A percentile compares a stretch with the other conserved stretches of the same genome.
These are phyloP conservation scores for Osmozyma mogii DNA, from an alignment of 805 yeast genomes.

Conservation along the genomic window DNA sequence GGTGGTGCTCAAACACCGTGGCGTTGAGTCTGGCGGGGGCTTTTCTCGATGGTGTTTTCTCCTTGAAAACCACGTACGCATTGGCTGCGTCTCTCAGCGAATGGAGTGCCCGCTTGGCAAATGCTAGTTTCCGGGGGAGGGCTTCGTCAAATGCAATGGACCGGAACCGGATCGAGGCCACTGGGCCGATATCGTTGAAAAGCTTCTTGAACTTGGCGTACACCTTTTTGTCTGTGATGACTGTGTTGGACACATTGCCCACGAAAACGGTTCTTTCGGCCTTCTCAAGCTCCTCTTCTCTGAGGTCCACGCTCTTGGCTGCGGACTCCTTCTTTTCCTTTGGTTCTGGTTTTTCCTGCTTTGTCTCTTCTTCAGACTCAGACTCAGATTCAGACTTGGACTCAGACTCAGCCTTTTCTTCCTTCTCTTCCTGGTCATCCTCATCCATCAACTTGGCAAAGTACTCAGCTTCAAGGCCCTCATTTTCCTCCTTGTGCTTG, in stretches of 20 bases:
- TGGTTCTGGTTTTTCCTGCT: conserved; percentile 6
- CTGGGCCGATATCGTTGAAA: conserved; percentile 45
- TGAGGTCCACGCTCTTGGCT: conserved; percentile 51
- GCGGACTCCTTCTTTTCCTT: conserved; percentile 11
- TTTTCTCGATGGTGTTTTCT: conserved; percentile 40
- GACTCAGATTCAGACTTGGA: conserved; percentile 12
- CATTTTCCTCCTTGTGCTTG: conserved; percentile 10
- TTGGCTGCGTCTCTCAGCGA: conserved; percentile 73
- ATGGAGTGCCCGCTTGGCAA: conserved; percentile 70
- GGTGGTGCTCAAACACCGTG: conserved; percentile 57
- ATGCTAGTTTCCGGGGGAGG: conserved; percentile 88
- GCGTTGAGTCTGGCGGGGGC: conserved; percentile 55
- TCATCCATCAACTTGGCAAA: conserved; percentile 1
- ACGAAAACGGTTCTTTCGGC: conserved; percentile 82
- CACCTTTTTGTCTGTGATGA: conserved; percentile 53
- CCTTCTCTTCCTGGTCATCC: conserved; percentile 5
- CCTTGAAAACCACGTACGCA: conserved; percentile 76
- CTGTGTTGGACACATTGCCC: conserved; percentile 69
- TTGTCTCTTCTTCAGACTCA: conserved; percentile 11
- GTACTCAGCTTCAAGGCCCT: conserved; percentile 8
- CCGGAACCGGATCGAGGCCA: conserved; percentile 81
- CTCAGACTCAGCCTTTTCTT: conserved; percentile 6
- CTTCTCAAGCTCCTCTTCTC: conserved; percentile 66
- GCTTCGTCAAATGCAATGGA: conserved; percentile 85
- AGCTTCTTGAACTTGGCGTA: conserved; percentile 58